Evolutionary conservation across 306 rosid species (phyloP), one percentile per base, ranked within the genome.

Genomic region (Comarum palustre): DNA sequence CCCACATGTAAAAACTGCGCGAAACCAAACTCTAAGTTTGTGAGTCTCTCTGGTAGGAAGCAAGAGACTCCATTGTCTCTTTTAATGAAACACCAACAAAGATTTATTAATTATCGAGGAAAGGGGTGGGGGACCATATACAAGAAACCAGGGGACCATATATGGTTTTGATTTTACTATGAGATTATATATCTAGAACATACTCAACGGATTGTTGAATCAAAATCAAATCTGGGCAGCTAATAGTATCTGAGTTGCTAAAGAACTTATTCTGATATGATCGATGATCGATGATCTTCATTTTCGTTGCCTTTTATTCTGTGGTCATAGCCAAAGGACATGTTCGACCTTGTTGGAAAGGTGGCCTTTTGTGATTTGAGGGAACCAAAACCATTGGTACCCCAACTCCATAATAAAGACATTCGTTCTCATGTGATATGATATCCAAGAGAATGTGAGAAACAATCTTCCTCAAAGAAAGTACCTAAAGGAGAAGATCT

Each of bases 1-100:
- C 65, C 74, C 73, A 77, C 82, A 10, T n/a, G 32, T 8, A 8
- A 36, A 32, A 62, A 32, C 67, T 32, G 67, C 3, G 34, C 14
- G 45, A 16, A 62, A 62, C 25, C 42, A 31, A n/a, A 71, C 68
- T 76, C 77, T 39, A 68, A 41, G 79, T 59, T 68, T 83, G 50
- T 58, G 69, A 46, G 66, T 10, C 38, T 8, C 59, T 10, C 38
- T 8, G 14, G 76, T 39, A 51, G 73, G 83, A 69, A 67, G 85
- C 68, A 81, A n/a, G 48, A 78, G 78, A 25, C 64, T 57, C 27
- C 42, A 7, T 77, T 84, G 92, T 85, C 85, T 85, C 87, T 74
- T 85, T 83, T 79, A 81, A 87, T 75, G 89, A 87, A 84, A 88
- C 92, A 88, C 84, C 46, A 58, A 69, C 55, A 69, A 57, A 73